Percentiles rank a stretch among this genome's conserved stretches.
phyloP scores from a whole-genome alignment of 306 rosid genomes.

The Sphenostylis stenocarpa region DNA sequence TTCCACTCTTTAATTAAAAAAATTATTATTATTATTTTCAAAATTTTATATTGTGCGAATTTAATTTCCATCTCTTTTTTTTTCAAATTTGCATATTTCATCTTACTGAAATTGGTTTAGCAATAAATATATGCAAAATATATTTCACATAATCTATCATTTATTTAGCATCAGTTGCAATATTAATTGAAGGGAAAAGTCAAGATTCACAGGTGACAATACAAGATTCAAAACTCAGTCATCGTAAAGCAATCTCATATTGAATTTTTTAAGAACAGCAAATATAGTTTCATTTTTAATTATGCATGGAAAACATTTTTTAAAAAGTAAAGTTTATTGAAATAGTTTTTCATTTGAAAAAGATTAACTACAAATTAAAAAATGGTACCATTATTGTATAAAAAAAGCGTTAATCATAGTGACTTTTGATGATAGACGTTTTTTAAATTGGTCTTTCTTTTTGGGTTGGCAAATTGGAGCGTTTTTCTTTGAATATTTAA shows the following conservation, averaged over 20 bases:
- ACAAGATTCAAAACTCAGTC: neutral
- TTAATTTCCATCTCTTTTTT: too few species aligned
- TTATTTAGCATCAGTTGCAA: too few species aligned
- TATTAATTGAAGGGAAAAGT: too few species aligned
- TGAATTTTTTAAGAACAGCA: neutral
- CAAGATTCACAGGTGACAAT: too few species aligned
- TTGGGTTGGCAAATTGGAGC: neutral
- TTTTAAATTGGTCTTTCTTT: neutral
- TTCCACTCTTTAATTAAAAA: too few species aligned
- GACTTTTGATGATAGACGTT: neutral
- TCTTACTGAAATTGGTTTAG: too few species aligned
- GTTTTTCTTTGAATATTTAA: neutral
- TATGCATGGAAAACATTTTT: neutral
- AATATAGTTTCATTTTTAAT: neutral
- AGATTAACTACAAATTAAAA: neutral
- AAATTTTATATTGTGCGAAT: too few species aligned
- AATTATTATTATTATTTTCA: too few species aligned
- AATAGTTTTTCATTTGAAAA: neutral
- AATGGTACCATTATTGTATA: neutral
- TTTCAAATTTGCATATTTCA: too few species aligned
- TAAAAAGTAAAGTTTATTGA: neutral
- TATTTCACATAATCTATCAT: too few species aligned
- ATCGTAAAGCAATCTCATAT: neutral
- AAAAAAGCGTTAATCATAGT: neutral
- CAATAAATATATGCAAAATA: too few species aligned